These are phyloP conservation scores for Podosphaera leucotricha DNA, from an alignment of 2,329 filamentous ascomycete species.

Conservation along the genomic window DNA sequence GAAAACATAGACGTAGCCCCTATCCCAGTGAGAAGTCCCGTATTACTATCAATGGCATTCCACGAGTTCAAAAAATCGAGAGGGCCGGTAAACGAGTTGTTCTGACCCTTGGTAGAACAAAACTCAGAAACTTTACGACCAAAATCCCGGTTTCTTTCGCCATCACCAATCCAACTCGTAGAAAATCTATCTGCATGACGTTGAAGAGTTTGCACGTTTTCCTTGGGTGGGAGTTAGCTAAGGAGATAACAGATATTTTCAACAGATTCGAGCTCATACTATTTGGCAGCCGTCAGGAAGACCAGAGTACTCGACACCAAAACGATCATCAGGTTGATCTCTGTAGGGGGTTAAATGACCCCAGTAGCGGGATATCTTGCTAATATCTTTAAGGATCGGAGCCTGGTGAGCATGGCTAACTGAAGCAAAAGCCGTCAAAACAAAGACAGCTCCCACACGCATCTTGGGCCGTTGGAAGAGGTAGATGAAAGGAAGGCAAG, in stretches of 20 bases:
- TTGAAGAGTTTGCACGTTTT: constrained; percentile 24
- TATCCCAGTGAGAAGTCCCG: constrained; percentile 22
- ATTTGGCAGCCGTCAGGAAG: constrained; percentile 30
- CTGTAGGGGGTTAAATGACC: constrained; percentile 24
- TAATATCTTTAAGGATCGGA: constrained; percentile 12
- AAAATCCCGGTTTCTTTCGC: constrained; percentile 24
- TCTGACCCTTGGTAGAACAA: constrained; percentile 16
- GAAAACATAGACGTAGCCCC: constrained; percentile 27
- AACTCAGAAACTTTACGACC: constrained; percentile 24
- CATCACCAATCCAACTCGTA: constrained; percentile 21
- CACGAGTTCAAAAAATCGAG: constrained; percentile 29
- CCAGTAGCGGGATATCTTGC: constrained; percentile 17
- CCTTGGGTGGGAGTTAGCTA: constrained; percentile 3
- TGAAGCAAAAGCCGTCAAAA: not conserved
- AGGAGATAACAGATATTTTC: not conserved
- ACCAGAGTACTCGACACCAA: constrained; percentile 24
- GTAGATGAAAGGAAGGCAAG: not conserved
- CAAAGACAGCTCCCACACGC: not conserved
- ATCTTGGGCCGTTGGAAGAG: not conserved
- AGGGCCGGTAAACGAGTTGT: constrained; percentile 21
- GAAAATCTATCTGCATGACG: constrained; percentile 31
- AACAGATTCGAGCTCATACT: constrained; percentile 6
- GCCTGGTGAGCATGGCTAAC: not conserved
- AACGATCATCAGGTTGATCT: constrained; percentile 22
- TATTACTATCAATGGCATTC: constrained; percentile 21